Conservation (phyloP, 192 early-diverging fungal genomes). For the Radiomyces spectabilis region DNA sequence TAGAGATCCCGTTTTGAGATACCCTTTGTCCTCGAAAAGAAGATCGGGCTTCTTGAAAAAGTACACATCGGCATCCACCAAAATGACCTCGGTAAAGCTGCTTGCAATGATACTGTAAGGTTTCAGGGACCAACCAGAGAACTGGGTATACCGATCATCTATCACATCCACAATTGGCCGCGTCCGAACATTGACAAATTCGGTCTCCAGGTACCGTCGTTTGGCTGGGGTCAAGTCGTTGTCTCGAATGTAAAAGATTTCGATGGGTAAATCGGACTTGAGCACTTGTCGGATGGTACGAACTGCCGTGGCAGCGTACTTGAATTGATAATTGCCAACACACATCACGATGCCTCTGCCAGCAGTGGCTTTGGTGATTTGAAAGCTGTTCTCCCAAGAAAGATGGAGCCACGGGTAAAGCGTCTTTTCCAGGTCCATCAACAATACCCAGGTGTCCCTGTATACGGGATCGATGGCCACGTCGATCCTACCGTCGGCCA, state of each 20-base stretch:
- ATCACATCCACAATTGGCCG: constrained; percentile 28
- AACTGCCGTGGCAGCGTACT: constrained; percentile 28
- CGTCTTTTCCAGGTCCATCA: constrained; percentile 21
- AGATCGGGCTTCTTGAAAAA: constrained; percentile 51
- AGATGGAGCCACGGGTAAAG: constrained; percentile 37
- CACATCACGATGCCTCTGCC: constrained; percentile 41
- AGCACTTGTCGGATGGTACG: constrained; percentile 33
- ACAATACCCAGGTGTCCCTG: constrained; percentile 17
- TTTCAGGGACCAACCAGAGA: constrained; percentile 62
- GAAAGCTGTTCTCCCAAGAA: constrained; percentile 26
- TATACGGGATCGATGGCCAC: neutral
- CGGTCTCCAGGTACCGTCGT: constrained; percentile 14
- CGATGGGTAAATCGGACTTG: constrained; percentile 44
- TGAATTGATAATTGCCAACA: constrained; percentile 40
- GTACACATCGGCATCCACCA: constrained; percentile 66
- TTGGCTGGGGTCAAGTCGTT: constrained; percentile 28
- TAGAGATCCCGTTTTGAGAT: constrained; percentile 40
- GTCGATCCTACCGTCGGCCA: constrained; percentile 8
- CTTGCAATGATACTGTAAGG: constrained; percentile 58
- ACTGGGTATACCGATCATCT: constrained; percentile 29
- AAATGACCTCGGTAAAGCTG: constrained; percentile 51
- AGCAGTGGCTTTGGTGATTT: constrained; percentile 25
- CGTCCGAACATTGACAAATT: constrained; percentile 26
- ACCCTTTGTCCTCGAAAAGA: constrained; percentile 40
- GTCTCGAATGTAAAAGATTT: constrained; percentile 46